Evolutionary conservation across 805 yeast species (phyloP).

Genomic region (Ogataea degrootiae): DNA sequence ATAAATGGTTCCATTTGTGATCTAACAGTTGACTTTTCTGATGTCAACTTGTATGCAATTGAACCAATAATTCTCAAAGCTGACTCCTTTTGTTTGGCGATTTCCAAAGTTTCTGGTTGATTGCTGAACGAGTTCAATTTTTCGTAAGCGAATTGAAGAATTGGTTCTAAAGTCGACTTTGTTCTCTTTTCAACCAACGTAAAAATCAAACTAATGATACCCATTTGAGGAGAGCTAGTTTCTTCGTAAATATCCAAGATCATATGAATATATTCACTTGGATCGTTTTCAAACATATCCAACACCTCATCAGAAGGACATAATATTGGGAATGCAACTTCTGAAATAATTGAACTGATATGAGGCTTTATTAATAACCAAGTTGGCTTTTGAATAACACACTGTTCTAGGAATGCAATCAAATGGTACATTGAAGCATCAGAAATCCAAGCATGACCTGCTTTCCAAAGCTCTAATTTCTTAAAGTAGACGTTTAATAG

Average conservation of each 20-base stretch:
- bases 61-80: constrained; percentile 74
- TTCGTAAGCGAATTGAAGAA: constrained; percentile 54
- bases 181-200: constrained; percentile 69
- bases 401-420: constrained; percentile 57
- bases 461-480: constrained; percentile 73
- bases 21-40: constrained; percentile 51
- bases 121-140: constrained; percentile 38
- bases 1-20: constrained; percentile 68
- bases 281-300: constrained; percentile 81
- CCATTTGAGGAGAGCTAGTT: constrained; percentile 63
- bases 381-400: constrained; percentile 52
- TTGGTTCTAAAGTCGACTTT: constrained; percentile 53
- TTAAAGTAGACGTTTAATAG: constrained; percentile 58
- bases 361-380: constrained; percentile 74
- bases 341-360: constrained; percentile 57
- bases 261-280: constrained; percentile 83
- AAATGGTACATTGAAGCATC: constrained; percentile 60
- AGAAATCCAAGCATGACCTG: constrained; percentile 62
- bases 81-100: constrained; percentile 71
- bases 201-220: constrained; percentile 69
- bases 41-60: constrained; percentile 54
- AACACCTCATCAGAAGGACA: constrained; percentile 68
- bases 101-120: constrained; percentile 38
- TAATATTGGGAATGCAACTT: constrained; percentile 74
- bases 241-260: constrained; percentile 64